These are phyloP conservation scores for Achaetomium macrosporum DNA, from an alignment of 2,329 filamentous ascomycete species.

Conservation along the genomic window DNA sequence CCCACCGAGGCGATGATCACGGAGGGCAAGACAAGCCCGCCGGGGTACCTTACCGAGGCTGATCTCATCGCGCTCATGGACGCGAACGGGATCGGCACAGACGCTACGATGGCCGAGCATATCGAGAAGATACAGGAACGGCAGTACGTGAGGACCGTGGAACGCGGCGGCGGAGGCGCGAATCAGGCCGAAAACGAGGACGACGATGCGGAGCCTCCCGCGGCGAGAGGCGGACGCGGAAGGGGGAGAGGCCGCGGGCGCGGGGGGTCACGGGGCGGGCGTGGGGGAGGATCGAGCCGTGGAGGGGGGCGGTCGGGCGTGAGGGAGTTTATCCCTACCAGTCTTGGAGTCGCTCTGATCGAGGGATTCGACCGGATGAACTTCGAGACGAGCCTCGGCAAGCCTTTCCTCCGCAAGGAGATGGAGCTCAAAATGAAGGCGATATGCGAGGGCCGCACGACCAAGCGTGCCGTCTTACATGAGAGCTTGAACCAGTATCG, in stretches of 20 bases:
- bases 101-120: constrained; percentile 98
- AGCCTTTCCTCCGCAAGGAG: constrained; percentile 93
- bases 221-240: constrained; percentile 38
- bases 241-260: constrained; percentile 43
- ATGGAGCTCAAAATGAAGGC: constrained; percentile 97
- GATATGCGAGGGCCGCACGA: constrained; percentile 82
- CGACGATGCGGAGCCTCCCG: constrained; percentile 31
- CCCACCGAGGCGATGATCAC: constrained; percentile 84
- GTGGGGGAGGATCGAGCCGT: constrained; percentile 36
- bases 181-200: constrained; percentile 35
- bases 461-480: constrained; percentile 66
- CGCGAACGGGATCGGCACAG: constrained; percentile 95
- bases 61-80: constrained; percentile 97
- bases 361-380: constrained; percentile 94
- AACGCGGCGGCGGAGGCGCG: constrained; percentile 30
- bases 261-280: constrained; percentile 37
- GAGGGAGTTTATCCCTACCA: constrained; percentile 88
- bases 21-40: constrained; percentile 83
- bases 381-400: constrained; percentile 85
- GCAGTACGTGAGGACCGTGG: constrained; percentile 70
- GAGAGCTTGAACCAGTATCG: constrained; percentile 85
- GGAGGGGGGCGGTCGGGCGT: constrained; percentile 44
- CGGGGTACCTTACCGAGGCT: constrained; percentile 85
- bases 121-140: constrained; percentile 92
- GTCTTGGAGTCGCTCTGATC: constrained; percentile 83